Percentiles rank a stretch among this genome's conserved stretches.
phyloP scores from a whole-genome alignment of 768 basidiomycete species.

The Kwoniella shandongensis region DNA sequence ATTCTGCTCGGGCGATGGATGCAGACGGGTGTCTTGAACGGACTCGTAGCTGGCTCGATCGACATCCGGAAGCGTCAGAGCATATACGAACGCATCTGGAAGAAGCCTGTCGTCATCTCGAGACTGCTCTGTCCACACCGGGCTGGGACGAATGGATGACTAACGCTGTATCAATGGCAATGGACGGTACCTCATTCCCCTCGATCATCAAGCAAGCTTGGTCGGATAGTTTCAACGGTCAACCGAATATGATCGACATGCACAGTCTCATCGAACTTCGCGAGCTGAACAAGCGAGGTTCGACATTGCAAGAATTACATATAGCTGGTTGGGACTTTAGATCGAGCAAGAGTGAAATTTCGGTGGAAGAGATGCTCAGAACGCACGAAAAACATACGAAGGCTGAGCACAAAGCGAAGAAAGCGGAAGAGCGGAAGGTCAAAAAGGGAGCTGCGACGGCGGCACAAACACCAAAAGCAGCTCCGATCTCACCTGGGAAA shows the following conservation, averaged over 20 bases:
- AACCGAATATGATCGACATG: conserved; percentile 24
- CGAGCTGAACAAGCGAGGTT: conserved; percentile 21
- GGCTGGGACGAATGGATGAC: conserved; percentile 44
- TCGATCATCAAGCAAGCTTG: conserved; percentile 20
- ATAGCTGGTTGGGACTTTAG: conserved; percentile 18
- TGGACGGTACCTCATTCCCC: conserved; percentile 22
- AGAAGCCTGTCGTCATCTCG: conserved; percentile 25
- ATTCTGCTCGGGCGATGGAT: conserved; percentile 31
- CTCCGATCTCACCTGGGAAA: neutral
- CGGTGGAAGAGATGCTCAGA: conserved; percentile 8
- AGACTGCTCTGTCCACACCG: conserved; percentile 21
- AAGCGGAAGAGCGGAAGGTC: conserved; percentile 4
- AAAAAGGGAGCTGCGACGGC: conserved; percentile 17
- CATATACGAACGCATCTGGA: conserved; percentile 15
- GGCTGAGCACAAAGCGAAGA: neutral
- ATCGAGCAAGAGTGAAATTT: neutral
- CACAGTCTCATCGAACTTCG: conserved; percentile 19
- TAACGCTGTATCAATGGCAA: conserved; percentile 28
- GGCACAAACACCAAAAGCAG: conserved; percentile 18
- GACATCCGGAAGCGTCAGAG: conserved; percentile 5
- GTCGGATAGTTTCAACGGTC: conserved; percentile 28
- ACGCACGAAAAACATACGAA: conserved; percentile 3
- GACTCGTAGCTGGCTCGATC: conserved; percentile 15
- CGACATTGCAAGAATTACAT: conserved; percentile 13
- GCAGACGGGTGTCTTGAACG: conserved; percentile 17